These are phyloP conservation scores for Bassia scoparia DNA, from an alignment of 148 eudicot genomes.

Conservation along the genomic window DNA sequence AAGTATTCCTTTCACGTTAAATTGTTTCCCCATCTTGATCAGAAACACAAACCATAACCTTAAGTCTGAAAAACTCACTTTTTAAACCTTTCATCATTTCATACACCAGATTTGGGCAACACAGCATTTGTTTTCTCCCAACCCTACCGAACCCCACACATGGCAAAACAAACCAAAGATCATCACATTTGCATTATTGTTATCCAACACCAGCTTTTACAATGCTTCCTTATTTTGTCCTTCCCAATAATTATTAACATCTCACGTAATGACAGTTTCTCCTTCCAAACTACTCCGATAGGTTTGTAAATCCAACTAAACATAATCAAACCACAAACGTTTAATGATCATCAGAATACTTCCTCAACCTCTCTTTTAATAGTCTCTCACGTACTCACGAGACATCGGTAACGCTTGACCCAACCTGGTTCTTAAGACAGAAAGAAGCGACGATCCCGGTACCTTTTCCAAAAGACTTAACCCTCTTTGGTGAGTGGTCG, in stretches of 20 bases:
- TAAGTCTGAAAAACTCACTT: background rate
- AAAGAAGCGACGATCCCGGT: background rate
- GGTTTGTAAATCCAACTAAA: background rate
- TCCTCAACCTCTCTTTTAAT: background rate
- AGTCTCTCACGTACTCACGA: background rate
- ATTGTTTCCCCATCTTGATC: slow-evolving; percentile 12
- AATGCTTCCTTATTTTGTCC: background rate
- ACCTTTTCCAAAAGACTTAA: background rate
- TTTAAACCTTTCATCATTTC: slow-evolving; percentile 7
- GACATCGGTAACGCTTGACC: background rate
- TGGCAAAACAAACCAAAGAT: slow-evolving; percentile 6
- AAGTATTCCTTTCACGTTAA: slow-evolving; percentile 14
- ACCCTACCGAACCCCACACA: slow-evolving; percentile 35
- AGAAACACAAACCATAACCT: slow-evolving; percentile 23
- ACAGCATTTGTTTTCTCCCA: slow-evolving; percentile 38
- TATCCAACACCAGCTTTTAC: background rate
- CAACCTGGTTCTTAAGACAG: background rate
- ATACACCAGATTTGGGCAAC: slow-evolving; percentile 26
- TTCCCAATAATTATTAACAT: background rate
- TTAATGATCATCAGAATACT: background rate
- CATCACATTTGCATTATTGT: background rate
- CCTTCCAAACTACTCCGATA: background rate
- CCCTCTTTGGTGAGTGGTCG: background rate
- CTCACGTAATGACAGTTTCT: background rate
- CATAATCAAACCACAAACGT: background rate